A percentile compares a stretch with the other conserved stretches of the same genome.
These are phyloP conservation scores for Fragaria nilgerrensis DNA, from an alignment of 306 rosid species.

Conservation along the genomic window DNA sequence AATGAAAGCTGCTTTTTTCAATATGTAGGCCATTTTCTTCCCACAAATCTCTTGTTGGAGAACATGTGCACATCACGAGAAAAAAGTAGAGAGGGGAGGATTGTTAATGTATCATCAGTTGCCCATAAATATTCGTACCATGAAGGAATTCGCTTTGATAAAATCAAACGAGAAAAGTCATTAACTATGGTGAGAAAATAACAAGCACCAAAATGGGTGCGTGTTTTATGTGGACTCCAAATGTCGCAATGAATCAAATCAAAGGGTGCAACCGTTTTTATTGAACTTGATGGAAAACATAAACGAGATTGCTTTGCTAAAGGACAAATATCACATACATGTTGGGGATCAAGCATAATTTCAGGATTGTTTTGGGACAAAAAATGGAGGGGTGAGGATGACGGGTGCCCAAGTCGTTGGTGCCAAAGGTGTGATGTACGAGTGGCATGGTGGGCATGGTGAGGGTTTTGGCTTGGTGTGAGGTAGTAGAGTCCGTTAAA, in stretches of 20 bases:
- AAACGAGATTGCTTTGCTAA: too few relatives aligned
- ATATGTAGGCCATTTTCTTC: slow-evolving; percentile 75
- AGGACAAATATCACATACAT: too few relatives aligned
- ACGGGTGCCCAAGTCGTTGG: too few relatives aligned
- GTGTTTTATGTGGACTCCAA: not conserved
- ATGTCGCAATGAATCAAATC: not conserved
- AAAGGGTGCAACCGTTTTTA: not conserved
- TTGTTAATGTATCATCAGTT: slow-evolving; percentile 61
- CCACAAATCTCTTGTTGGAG: slow-evolving; percentile 74
- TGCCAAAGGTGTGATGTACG: too few relatives aligned
- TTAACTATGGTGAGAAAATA: too few relatives aligned
- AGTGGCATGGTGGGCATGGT: too few relatives aligned
- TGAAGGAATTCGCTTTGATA: slow-evolving; percentile 65
- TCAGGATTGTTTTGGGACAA: too few relatives aligned
- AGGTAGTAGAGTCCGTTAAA: too few relatives aligned
- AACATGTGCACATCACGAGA: slow-evolving; percentile 57
- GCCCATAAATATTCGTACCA: slow-evolving; percentile 48
- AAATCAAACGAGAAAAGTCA: slow-evolving; percentile 30
- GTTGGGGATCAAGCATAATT: too few relatives aligned
- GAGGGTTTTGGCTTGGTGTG: too few relatives aligned
- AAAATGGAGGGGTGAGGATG: too few relatives aligned
- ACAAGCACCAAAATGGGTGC: too few relatives aligned
- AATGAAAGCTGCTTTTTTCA: not conserved
- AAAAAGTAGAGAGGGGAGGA: slow-evolving; percentile 64
- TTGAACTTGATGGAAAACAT: not conserved